A percentile compares a stretch with the other conserved stretches of the same genome.
These are phyloP conservation scores for Amoebophrya sp. DNA, from an alignment of 169 alveolate species.

Conservation along the genomic window DNA sequence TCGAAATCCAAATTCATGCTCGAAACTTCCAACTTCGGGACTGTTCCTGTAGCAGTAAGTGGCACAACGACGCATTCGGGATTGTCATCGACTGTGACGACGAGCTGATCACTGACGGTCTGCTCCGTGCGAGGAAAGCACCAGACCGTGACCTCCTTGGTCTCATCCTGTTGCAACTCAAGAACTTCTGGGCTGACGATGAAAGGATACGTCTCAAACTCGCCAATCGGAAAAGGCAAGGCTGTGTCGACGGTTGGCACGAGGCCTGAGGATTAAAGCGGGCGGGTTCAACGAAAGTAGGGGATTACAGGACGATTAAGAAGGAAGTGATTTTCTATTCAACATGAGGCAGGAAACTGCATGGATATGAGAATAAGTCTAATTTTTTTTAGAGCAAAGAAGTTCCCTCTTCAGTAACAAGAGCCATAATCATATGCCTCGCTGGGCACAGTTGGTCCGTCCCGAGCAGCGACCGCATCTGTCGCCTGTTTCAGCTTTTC, in stretches of 20 bases:
- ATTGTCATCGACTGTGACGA: slow-evolving; percentile 74
- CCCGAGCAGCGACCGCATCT: not conserved
- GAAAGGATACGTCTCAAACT: slow-evolving; percentile 56
- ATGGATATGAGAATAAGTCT: too few relatives aligned
- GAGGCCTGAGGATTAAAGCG: too few relatives aligned
- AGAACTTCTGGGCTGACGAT: slow-evolving; percentile 68
- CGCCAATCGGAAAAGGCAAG: not conserved
- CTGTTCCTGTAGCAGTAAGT: slow-evolving; percentile 72
- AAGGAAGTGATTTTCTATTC: too few relatives aligned
- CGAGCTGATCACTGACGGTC: slow-evolving; percentile 70
- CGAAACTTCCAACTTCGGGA: slow-evolving; percentile 62
- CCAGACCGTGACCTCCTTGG: slow-evolving; percentile 74
- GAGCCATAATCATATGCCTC: not conserved
- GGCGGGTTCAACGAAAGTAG: too few relatives aligned
- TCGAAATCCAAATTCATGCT: slow-evolving; percentile 64
- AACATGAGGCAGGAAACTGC: too few relatives aligned
- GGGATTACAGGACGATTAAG: too few relatives aligned
- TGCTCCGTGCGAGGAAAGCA: slow-evolving; percentile 79
- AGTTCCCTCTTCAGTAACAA: too few relatives aligned
- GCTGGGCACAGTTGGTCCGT: not conserved
- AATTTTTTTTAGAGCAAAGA: too few relatives aligned
- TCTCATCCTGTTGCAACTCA: slow-evolving; percentile 67
- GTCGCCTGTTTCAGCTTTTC: slow-evolving; percentile 13
- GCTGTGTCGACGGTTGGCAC: not conserved
- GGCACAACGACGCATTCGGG: slow-evolving; percentile 77